Evolutionary conservation across 495 filamentous ascomycete species (phyloP).

Genomic region (Neurospora tetrasperma): DNA sequence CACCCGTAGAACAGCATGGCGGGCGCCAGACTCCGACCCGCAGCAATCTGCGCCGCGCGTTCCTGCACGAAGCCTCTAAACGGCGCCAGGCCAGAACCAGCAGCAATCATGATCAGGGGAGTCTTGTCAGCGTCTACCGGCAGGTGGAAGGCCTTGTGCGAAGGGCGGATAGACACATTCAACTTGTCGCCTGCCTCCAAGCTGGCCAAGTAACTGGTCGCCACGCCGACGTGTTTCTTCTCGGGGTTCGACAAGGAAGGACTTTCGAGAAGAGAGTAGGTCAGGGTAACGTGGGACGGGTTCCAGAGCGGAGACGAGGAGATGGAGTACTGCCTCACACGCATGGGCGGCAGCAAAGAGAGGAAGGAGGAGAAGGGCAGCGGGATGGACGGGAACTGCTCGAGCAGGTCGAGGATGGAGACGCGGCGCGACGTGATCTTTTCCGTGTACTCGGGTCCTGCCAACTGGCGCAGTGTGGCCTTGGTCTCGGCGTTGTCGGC

Average conservation of each 20-base stretch:
- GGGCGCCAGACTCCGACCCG: slow-evolving; percentile 42
- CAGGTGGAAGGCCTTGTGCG: slow-evolving; percentile 55
- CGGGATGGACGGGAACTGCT: slow-evolving; percentile 43
- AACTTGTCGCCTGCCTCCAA: slow-evolving; percentile 50
- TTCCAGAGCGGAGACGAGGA: slow-evolving; percentile 60
- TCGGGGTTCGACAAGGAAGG: slow-evolving; percentile 41
- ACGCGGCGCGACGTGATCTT: slow-evolving; percentile 48
- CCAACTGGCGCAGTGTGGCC: slow-evolving; percentile 36
- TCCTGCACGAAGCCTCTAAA: slow-evolving; percentile 66
- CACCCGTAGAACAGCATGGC: slow-evolving; percentile 59
- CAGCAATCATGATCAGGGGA: slow-evolving; percentile 56
- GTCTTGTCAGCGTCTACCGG: slow-evolving; percentile 48
- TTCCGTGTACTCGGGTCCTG: slow-evolving; percentile 38
- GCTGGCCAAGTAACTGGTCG: slow-evolving; percentile 50
- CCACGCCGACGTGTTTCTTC: slow-evolving; percentile 43
- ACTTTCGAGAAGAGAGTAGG: slow-evolving; percentile 52
- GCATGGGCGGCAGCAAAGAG: slow-evolving; percentile 61
- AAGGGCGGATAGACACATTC: slow-evolving; percentile 49
- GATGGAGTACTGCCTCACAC: slow-evolving; percentile 68
- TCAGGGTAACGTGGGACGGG: slow-evolving; percentile 50
- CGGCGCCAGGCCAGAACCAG: slow-evolving; percentile 49
- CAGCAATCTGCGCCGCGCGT: slow-evolving; percentile 44
- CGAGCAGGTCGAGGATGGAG: slow-evolving; percentile 56
- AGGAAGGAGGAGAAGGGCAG: slow-evolving; percentile 55
- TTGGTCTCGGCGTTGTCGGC: slow-evolving; percentile 24